phyloP scores from a whole-genome alignment of 441 rosid genomes.

The Pelargonium australe region DNA sequence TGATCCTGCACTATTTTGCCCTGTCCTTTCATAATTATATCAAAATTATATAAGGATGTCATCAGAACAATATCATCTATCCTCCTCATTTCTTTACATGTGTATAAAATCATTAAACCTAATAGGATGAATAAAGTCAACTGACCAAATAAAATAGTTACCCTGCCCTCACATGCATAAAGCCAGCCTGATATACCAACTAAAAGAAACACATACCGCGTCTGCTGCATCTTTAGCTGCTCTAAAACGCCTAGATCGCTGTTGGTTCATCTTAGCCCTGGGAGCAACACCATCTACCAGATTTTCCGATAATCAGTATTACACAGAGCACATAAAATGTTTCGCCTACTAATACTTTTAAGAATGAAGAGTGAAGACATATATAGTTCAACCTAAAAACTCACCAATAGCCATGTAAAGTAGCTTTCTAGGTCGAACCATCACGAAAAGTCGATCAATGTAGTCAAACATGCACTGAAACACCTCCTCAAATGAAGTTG shows the following conservation, averaged over 20 bases:
- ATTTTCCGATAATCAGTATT: conserved; percentile 24
- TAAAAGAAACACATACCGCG: conserved; percentile 43
- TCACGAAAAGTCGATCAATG: conserved; percentile 76
- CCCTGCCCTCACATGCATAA: no score
- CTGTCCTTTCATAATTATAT: no score
- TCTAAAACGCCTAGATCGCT: conserved; percentile 83
- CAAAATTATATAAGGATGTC: no score
- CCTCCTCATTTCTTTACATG: no score
- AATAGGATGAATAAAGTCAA: no score
- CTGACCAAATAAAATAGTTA: no score
- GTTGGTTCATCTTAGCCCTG: conserved; percentile 93
- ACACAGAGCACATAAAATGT: conserved; percentile 2
- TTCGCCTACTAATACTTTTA: background rate
- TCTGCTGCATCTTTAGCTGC: conserved; percentile 91
- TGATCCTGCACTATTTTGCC: no score
- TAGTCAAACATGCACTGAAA: conserved; percentile 86
- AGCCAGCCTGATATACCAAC: conserved; percentile 6
- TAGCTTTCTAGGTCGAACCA: conserved; percentile 81
- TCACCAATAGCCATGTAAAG: conserved; percentile 84
- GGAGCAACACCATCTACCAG: conserved; percentile 87
- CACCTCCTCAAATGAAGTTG: conserved; percentile 67
- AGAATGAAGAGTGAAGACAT: background rate
- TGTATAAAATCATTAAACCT: no score
- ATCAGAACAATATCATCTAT: no score
- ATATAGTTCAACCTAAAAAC: conserved; percentile 17